A percentile compares a stretch with the other conserved stretches of the same genome.
These are phyloP conservation scores for Solanum hybrid DNA, from an alignment of 305 asterid species.

Conservation along the genomic window DNA sequence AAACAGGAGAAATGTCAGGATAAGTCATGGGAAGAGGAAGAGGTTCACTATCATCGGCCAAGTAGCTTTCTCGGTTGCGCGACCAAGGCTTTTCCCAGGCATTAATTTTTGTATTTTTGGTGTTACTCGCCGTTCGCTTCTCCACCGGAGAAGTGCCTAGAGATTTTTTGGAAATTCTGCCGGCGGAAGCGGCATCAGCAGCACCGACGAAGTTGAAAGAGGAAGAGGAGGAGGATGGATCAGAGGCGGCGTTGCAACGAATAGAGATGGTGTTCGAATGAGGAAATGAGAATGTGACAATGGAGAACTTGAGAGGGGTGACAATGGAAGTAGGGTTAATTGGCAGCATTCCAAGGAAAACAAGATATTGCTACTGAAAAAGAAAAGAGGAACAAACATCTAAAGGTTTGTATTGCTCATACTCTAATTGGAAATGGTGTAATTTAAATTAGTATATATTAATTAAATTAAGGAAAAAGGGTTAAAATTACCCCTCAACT, in stretches of 20 bases:
- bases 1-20: slow-evolving; percentile 46
- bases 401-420: too few species aligned
- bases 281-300: slow-evolving; percentile 8
- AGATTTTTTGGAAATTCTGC: slow-evolving; percentile 21
- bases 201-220: slow-evolving; percentile 24
- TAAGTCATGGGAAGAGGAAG: slow-evolving; percentile 78
- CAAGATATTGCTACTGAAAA: not conserved
- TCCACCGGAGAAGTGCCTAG: slow-evolving; percentile 16
- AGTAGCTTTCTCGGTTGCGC: slow-evolving; percentile 60
- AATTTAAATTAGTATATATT: too few species aligned
- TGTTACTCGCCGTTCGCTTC: slow-evolving; percentile 12
- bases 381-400: too few species aligned
- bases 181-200: slow-evolving; percentile 1
- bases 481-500: too few species aligned
- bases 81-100: slow-evolving; percentile 63
- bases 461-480: too few species aligned
- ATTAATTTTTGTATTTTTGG: slow-evolving; percentile 29
- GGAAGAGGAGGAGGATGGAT: slow-evolving; percentile 8
- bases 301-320: slow-evolving; percentile 20
- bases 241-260: slow-evolving; percentile 47
- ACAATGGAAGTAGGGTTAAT: slow-evolving; percentile 35
- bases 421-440: too few species aligned
- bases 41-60: slow-evolving; percentile 45
- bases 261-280: slow-evolving; percentile 13
- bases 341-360: slow-evolving; percentile 49